A percentile compares a stretch with the other conserved stretches of the same genome.
These are phyloP conservation scores for Aquilaria agallochum DNA, from an alignment of 441 rosid genomes.

Conservation along the genomic window DNA sequence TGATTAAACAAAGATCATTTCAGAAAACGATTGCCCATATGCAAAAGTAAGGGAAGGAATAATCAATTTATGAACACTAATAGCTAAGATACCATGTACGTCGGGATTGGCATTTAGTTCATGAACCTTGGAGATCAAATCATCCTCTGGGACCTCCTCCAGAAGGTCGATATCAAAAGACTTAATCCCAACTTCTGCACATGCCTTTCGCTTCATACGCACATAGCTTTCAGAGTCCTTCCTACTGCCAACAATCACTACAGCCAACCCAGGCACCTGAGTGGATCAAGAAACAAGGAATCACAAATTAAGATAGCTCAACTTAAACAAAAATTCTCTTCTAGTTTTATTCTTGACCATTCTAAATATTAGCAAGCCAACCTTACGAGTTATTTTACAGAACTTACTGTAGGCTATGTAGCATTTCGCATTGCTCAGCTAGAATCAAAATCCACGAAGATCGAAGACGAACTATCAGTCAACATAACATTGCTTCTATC, in stretches of 20 bases:
- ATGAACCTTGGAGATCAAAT: conserved; percentile 74
- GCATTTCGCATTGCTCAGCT: no score
- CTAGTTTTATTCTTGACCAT: neutral
- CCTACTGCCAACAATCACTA: conserved; percentile 72
- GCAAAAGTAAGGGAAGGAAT: neutral
- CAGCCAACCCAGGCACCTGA: conserved; percentile 90
- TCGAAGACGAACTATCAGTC: no score
- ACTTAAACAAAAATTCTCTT: neutral
- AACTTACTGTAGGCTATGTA: no score
- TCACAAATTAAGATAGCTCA: neutral
- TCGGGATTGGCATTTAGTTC: conserved; percentile 69
- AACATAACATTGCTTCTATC: no score
- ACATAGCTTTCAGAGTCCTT: conserved; percentile 92
- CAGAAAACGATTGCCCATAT: no score
- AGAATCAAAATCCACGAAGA: no score
- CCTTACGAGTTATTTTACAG: no score
- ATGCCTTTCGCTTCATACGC: conserved; percentile 84
- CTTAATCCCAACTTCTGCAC: conserved; percentile 87
- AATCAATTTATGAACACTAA: neutral
- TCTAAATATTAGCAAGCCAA: neutral
- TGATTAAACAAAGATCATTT: no score
- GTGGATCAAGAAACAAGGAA: neutral
- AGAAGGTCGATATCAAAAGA: conserved; percentile 75
- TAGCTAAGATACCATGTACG: conserved; percentile 61
- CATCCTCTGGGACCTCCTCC: conserved; percentile 67